A percentile compares a stretch with the other conserved stretches of the same genome.
Conservation (phyloP, 2,329 filamentous ascomycete genomes). For the Trichoderma sp. region DNA sequence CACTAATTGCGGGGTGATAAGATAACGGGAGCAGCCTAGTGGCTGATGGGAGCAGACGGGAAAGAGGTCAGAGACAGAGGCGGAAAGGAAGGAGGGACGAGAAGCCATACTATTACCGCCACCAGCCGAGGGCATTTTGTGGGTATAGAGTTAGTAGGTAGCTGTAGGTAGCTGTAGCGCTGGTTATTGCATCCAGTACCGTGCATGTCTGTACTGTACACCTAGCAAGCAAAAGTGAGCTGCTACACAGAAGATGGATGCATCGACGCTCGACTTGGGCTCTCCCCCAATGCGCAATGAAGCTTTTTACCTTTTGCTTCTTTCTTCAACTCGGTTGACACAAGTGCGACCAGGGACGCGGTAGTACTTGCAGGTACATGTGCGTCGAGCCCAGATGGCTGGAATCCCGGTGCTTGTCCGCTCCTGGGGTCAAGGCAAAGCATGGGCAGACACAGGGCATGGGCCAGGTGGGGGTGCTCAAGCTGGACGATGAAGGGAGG, state of each 20-base stretch:
- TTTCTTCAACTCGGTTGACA: no score
- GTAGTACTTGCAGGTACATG: no score
- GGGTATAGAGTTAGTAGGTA: no score
- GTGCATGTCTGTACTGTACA: neutral
- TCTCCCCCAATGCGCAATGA: no score
- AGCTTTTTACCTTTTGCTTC: no score
- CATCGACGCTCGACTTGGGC: no score
- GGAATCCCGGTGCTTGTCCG: neutral
- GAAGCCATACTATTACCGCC: neutral
- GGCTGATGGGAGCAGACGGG: neutral
- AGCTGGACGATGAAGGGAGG: conserved; percentile 7
- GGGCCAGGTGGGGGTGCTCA: conserved; percentile 2
- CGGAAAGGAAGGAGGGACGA: neutral
- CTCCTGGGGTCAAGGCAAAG: neutral
- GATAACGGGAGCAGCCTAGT: conserved; percentile 28
- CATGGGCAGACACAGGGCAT: neutral
- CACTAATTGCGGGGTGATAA: conserved; percentile 31
- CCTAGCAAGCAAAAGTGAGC: neutral
- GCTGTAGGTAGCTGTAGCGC: neutral
- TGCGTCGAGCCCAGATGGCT: neutral
- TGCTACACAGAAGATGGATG: neutral
- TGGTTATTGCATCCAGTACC: neutral
- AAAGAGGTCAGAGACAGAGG: neutral
- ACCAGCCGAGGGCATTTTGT: neutral
- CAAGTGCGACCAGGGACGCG: no score